Evolutionary conservation across 1,139 yeast genomes (phyloP).

Genomic region (Hyphopichia wangnamkhiaoensis): DNA sequence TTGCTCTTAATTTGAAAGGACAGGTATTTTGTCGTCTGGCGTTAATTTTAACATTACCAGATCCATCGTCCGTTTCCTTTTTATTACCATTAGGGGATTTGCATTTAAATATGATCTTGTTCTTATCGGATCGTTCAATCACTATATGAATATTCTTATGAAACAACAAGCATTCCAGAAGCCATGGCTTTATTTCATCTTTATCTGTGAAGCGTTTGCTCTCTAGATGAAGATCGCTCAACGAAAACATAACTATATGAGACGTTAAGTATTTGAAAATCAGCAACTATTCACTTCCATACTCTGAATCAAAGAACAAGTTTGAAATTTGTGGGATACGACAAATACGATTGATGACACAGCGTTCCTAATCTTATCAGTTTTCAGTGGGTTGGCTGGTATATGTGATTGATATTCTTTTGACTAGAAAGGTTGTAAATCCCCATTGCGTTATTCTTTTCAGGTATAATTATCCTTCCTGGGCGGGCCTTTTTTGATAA

Average conservation of each 20-base stretch:
- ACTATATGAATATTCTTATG: slow-evolving; percentile 61
- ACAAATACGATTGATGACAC: no score
- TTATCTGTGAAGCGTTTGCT: slow-evolving; percentile 16
- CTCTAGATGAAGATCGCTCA: slow-evolving; percentile 17
- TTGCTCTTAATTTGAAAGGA: slow-evolving; percentile 71
- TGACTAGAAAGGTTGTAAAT: no score
- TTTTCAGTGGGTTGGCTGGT: no score
- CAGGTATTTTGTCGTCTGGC: slow-evolving; percentile 42
- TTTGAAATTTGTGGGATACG: no score
- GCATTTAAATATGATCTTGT: slow-evolving; percentile 71
- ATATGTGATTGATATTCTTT: no score
- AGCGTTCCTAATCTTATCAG: no score
- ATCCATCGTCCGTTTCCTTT: slow-evolving; percentile 15
- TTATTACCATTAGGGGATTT: slow-evolving; percentile 36
- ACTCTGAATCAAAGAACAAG: no score
- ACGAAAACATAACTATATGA: slow-evolving; percentile 7
- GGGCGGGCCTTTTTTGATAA: no score
- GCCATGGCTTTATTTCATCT: slow-evolving; percentile 67
- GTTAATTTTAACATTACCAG: slow-evolving; percentile 8
- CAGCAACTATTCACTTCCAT: no score
- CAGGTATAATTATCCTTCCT: no score
- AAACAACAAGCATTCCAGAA: slow-evolving; percentile 45
- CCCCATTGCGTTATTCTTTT: no score
- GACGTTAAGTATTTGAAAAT: no score
- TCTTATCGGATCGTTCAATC: slow-evolving; percentile 68